Percentiles rank a stretch among this genome's conserved stretches.
These are phyloP conservation scores for Huntiella bhutanensis DNA, from an alignment of 2,329 filamentous ascomycete species.

Conservation along the genomic window DNA sequence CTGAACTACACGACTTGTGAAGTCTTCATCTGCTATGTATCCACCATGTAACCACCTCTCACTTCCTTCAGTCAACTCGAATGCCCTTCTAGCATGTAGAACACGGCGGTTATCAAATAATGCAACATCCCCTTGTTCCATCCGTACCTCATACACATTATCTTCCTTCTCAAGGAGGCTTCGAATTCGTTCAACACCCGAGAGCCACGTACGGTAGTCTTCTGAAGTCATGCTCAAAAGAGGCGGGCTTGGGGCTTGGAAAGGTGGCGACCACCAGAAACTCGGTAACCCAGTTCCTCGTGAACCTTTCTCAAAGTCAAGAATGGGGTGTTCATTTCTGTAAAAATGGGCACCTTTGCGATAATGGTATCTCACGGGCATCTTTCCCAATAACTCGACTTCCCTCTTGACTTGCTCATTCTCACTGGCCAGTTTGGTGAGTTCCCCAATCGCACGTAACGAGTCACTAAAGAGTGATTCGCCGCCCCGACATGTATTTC, in stretches of 20 bases:
- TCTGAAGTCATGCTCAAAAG: too few species aligned
- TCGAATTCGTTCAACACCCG: slow-evolving; percentile 28
- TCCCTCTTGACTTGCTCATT: slow-evolving; percentile 1
- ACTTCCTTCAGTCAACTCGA: slow-evolving; percentile 42
- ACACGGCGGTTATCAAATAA: slow-evolving; percentile 81
- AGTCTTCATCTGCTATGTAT: slow-evolving; percentile 46
- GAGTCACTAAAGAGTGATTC: slow-evolving; percentile 75
- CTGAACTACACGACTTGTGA: slow-evolving; percentile 17
- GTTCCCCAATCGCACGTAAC: slow-evolving; percentile 35
- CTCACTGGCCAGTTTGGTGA: slow-evolving; percentile 15
- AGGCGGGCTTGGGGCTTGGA: slow-evolving; percentile 41
- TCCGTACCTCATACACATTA: slow-evolving; percentile 49
- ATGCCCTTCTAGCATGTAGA: slow-evolving; percentile 65
- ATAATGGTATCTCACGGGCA: slow-evolving; percentile 47
- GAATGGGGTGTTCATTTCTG: slow-evolving; percentile 34
- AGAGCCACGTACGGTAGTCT: slow-evolving; percentile 12
- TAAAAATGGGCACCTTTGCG: slow-evolving; percentile 47
- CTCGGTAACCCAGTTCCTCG: slow-evolving; percentile 13
- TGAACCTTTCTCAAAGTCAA: slow-evolving; percentile 18
- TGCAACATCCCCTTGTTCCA: slow-evolving; percentile 69
- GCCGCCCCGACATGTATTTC: slow-evolving; percentile 62
- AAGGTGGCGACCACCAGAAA: slow-evolving; percentile 55
- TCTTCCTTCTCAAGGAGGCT: slow-evolving; percentile 33
- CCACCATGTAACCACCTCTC: slow-evolving; percentile 69
- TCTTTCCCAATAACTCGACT: slow-evolving; percentile 22